Evolutionary conservation across 768 basidiomycete genomes (phyloP).

Genomic region (Daedalea quercina): DNA sequence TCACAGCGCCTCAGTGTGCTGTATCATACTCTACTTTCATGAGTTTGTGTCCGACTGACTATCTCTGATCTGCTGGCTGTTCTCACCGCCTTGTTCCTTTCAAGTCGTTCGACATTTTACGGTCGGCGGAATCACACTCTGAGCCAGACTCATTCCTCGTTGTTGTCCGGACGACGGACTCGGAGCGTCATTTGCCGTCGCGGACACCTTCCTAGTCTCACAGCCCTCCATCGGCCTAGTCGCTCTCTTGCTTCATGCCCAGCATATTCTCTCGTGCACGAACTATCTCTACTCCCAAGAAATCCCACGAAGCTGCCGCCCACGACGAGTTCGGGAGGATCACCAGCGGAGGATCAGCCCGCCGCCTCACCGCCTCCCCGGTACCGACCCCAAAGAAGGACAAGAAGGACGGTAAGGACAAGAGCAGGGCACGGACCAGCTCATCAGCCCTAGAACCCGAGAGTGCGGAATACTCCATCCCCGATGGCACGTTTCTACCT

Average conservation of each 20-base stretch:
- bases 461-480: slow-evolving; percentile 21
- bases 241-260: slow-evolving; percentile 44
- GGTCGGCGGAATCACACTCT: too few relatives aligned
- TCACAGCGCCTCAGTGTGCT: too few relatives aligned
- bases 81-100: too few relatives aligned
- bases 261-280: slow-evolving; percentile 69
- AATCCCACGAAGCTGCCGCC: slow-evolving; percentile 16
- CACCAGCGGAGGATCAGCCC: slow-evolving; percentile 36
- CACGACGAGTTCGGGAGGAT: slow-evolving; percentile 67
- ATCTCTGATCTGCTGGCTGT: too few relatives aligned
- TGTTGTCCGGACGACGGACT: background rate
- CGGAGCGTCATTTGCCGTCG: background rate
- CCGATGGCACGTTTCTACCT: slow-evolving; percentile 29
- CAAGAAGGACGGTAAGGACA: slow-evolving; percentile 33
- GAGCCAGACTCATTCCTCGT: too few relatives aligned
- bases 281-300: slow-evolving; percentile 48
- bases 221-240: slow-evolving; percentile 5
- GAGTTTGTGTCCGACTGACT: too few relatives aligned
- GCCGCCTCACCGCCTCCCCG: slow-evolving; percentile 19
- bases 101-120: too few relatives aligned
- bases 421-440: slow-evolving; percentile 36
- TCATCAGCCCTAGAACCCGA: slow-evolving; percentile 30
- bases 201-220: slow-evolving; percentile 11
- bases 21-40: too few relatives aligned
- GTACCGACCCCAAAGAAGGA: slow-evolving; percentile 36